These are phyloP conservation scores for Aureobasidium sp. DNA, from an alignment of 2,329 filamentous ascomycete species.

Conservation along the genomic window DNA sequence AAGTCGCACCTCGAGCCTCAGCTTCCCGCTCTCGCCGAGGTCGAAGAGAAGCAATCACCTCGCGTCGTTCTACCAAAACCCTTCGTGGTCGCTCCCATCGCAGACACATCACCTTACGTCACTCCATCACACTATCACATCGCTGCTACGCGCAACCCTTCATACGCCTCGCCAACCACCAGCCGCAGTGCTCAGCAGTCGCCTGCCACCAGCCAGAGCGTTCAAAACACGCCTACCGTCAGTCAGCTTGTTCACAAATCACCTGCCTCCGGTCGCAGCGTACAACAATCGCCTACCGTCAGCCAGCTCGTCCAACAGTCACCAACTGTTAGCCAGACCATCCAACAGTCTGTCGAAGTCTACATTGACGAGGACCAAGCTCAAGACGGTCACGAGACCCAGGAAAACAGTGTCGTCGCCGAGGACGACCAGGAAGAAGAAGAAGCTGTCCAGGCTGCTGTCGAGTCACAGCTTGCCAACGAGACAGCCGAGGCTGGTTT, in stretches of 20 bases:
- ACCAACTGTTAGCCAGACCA: neutral
- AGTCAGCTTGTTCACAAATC: neutral
- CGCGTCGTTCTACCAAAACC: neutral
- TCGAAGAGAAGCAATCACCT: neutral
- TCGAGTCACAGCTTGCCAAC: neutral
- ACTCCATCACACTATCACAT: neutral
- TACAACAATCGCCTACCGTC: neutral
- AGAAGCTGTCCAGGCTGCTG: conserved; percentile 8
- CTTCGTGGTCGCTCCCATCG: conserved; percentile 1
- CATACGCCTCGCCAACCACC: neutral
- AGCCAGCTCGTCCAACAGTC: neutral
- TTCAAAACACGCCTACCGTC: neutral
- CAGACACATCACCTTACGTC: conserved; percentile 8
- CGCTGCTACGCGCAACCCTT: neutral
- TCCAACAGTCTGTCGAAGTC: neutral
- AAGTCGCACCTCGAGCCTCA: neutral
- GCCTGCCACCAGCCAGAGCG: neutral
- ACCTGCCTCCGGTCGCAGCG: neutral
- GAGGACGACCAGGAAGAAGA: neutral
- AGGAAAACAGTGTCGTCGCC: neutral
- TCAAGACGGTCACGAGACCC: neutral
- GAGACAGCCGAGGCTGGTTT: conserved; percentile 9
- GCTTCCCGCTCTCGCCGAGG: neutral
- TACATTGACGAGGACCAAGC: neutral
- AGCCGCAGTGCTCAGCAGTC: neutral